Evolutionary conservation across 345 rosid genomes (phyloP).

Genomic region (Barbarea vulgaris): DNA sequence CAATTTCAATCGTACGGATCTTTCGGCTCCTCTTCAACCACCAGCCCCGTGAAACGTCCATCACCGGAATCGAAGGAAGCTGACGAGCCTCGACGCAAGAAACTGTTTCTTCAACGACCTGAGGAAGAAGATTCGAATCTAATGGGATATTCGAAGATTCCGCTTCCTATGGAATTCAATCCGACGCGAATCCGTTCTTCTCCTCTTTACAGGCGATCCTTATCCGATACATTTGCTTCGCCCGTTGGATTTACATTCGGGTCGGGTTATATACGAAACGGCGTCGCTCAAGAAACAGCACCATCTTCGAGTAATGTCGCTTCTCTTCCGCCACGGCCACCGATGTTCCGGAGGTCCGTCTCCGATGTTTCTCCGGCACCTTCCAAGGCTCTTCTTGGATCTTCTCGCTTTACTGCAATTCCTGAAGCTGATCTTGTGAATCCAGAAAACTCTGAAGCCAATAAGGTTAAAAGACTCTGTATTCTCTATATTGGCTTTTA

Average conservation of each 20-base stretch:
- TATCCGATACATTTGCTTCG: slow-evolving; percentile 37
- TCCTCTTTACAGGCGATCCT: slow-evolving; percentile 35
- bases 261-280: slow-evolving; percentile 15
- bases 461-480: slow-evolving; percentile 28
- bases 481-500: no score
- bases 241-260: slow-evolving; percentile 17
- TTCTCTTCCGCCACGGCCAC: slow-evolving; percentile 43
- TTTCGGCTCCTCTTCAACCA: slow-evolving; percentile 37
- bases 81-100: slow-evolving; percentile 40
- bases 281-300: slow-evolving; percentile 19
- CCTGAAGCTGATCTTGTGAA: slow-evolving; percentile 13
- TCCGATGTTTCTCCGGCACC: slow-evolving; percentile 39
- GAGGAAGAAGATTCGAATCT: slow-evolving; percentile 33
- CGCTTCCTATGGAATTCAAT: slow-evolving; percentile 29
- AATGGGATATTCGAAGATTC: slow-evolving; percentile 37
- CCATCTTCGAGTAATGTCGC: slow-evolving; percentile 25
- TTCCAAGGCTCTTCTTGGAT: slow-evolving; percentile 14
- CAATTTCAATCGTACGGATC: slow-evolving; percentile 39
- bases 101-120: slow-evolving; percentile 27
- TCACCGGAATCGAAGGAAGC: slow-evolving; percentile 38
- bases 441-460: slow-evolving; percentile 33
- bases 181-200: slow-evolving; percentile 32
- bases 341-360: slow-evolving; percentile 36
- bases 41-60: slow-evolving; percentile 40
- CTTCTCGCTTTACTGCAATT: slow-evolving; percentile 12